Evolutionary conservation across 2,329 filamentous ascomycete species (phyloP), one percentile per base, ranked within the genome.

Genomic region (Pestalotiopsis sp.): DNA sequence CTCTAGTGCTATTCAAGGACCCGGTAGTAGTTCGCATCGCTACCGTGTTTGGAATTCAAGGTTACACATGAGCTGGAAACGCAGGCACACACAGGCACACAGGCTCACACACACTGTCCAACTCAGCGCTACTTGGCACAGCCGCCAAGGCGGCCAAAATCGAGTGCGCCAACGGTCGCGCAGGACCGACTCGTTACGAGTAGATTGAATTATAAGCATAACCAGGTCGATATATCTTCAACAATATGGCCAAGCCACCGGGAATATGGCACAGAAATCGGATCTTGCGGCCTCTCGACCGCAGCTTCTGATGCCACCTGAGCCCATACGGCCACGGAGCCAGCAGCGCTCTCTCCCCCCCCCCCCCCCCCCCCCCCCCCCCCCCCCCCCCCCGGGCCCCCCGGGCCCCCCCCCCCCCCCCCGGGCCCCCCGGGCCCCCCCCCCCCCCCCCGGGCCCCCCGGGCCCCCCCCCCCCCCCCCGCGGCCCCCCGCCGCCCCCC

Each of bases 121-220:
- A 35, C 17, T 52, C 44, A 17, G 44, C 44, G 44, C 44, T 52
- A 52, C 17, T 20, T 52, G 44, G 44, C n/a, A 52, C 17, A 52
- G 44, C 44, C 44, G 56, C 56, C 56, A 58, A 58, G 56, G 56
- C 56, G 56, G 56, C 56, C 56, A 58, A 58, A 58, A 58, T 35
- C 22, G 22, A 35, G 24, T 61, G 58, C 58, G 58, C 58, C 58
- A 61, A 61, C 58, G 58, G 58, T 39, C 58, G n/a, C 24, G 58
- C 58, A 61, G 30, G 20, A 61, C 26, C 24, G 56, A n/a, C 17
- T 40, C 20, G 58, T 35, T 14, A 61, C 58, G 26, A 26, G 10
- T 20, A 35, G 20, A 60, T 39, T 60, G 30, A 52, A 52, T 52
- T 52, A 52, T 52, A 52, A 52, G 44, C 44, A 52, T 52, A 52